Conservation (phyloP, 441 rosid species). For the Syzygium malaccense region DNA sequence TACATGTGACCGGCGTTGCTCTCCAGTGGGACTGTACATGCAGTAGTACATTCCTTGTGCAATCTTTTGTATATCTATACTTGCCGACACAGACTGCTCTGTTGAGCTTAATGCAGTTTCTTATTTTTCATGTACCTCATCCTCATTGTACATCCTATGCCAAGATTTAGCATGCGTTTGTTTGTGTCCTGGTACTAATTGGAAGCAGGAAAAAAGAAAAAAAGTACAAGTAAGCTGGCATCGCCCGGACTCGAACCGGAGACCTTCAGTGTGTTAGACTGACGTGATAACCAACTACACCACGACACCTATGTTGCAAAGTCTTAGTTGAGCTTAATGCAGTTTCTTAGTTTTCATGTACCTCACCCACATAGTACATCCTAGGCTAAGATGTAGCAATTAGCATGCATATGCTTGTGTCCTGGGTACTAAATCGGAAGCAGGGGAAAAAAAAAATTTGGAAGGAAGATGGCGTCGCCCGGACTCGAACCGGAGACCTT, state of each 20-base stretch:
- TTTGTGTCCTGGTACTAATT: neutral
- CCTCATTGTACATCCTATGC: neutral
- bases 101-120: neutral
- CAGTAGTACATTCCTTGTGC: neutral
- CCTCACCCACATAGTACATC: too few species aligned
- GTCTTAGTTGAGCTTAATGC: too few species aligned
- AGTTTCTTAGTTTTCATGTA: too few species aligned
- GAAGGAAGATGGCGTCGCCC: slow-evolving; percentile 58
- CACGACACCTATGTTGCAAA: slow-evolving; percentile 19
- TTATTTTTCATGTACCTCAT: neutral
- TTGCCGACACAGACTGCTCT: neutral
- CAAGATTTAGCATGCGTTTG: neutral
- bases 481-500: slow-evolving; percentile 90
- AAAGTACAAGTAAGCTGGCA: slow-evolving; percentile 17
- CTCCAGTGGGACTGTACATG: neutral
- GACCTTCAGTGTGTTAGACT: slow-evolving; percentile 99
- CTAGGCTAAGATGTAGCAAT: too few species aligned
- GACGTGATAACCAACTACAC: slow-evolving; percentile 99
- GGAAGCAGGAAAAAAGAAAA: neutral
- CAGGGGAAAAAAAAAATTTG: too few species aligned
- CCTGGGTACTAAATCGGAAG: too few species aligned
- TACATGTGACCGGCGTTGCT: neutral
- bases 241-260: slow-evolving; percentile 91
- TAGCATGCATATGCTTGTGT: too few species aligned
- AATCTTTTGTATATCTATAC: neutral